Evolutionary conservation across 2,329 filamentous ascomycete species (phyloP).

Genomic region (Colletotrichum eremochloae): DNA sequence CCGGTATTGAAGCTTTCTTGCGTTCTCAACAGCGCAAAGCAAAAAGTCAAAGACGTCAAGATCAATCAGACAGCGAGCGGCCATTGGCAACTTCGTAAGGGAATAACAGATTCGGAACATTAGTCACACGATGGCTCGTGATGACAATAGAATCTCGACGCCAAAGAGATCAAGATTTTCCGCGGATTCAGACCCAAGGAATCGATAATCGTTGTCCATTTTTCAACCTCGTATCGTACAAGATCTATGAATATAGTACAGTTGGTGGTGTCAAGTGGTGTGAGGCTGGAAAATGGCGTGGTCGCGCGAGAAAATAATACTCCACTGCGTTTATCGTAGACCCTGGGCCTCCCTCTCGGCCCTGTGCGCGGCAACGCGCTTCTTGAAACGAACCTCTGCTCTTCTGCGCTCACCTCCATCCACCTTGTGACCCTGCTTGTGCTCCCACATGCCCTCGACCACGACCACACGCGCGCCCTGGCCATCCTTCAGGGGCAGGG

Average conservation of each 20-base stretch:
- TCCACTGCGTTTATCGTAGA: conserved; percentile 26
- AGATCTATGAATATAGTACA: conserved; percentile 41
- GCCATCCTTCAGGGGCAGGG: conserved; percentile 76
- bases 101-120: background rate
- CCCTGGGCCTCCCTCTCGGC: conserved; percentile 67
- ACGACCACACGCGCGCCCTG: conserved; percentile 76
- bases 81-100: background rate
- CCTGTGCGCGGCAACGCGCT: conserved; percentile 81
- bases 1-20: conserved; percentile 1
- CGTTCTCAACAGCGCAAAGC: background rate
- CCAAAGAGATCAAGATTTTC: background rate
- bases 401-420: conserved; percentile 95
- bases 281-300: conserved; percentile 30
- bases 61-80: conserved; percentile 20
- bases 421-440: conserved; percentile 88
- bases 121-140: conserved; percentile 8
- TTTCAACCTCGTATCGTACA: conserved; percentile 41
- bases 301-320: conserved; percentile 4
- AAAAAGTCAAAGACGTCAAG: conserved; percentile 2
- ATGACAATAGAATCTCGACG: conserved; percentile 9
- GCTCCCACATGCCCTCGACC: conserved; percentile 94
- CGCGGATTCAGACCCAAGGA: background rate
- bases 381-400: conserved; percentile 89
- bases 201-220: conserved; percentile 29
- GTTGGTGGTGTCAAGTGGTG: conserved; percentile 38